These are phyloP conservation scores for Aspergillus spinulosporus DNA, from an alignment of 2,329 filamentous ascomycete species.

Conservation along the genomic window DNA sequence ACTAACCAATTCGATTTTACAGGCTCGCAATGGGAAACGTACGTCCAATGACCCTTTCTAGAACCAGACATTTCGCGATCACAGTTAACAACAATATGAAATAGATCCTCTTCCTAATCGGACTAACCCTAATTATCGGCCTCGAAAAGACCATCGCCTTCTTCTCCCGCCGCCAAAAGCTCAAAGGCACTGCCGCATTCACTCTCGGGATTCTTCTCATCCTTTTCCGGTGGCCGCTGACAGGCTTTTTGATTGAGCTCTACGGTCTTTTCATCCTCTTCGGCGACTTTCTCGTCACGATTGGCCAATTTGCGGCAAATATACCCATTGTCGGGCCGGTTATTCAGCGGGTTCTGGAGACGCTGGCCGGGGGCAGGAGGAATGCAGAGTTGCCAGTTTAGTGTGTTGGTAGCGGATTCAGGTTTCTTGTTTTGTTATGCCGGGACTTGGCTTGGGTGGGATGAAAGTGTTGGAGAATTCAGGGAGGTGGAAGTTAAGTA, in stretches of 20 bases:
- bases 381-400: conserved; percentile 66
- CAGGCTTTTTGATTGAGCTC: conserved; percentile 85
- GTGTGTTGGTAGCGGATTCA: background rate
- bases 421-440: background rate
- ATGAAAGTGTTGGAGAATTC: too few relatives aligned
- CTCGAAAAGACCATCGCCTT: conserved; percentile 87
- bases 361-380: conserved; percentile 65
- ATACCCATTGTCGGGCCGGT: conserved; percentile 85
- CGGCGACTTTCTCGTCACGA: conserved; percentile 92
- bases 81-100: conserved; percentile 1
- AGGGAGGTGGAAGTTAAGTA: background rate
- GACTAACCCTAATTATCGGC: conserved; percentile 93
- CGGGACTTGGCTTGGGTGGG: too few relatives aligned
- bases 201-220: conserved; percentile 80
- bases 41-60: conserved; percentile 33
- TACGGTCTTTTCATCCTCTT: conserved; percentile 94
- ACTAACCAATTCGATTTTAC: background rate
- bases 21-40: conserved; percentile 98
- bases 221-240: conserved; percentile 82
- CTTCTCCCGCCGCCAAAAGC: conserved; percentile 91
- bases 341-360: conserved; percentile 72
- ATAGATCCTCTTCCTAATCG: conserved; percentile 95
- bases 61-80: conserved; percentile 11
- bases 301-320: conserved; percentile 81
- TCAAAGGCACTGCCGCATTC: conserved; percentile 88